Evolutionary conservation across 257 asterid genomes (phyloP), one percentile per base, ranked within the genome.

Genomic region (Fraxinus anomala): DNA sequence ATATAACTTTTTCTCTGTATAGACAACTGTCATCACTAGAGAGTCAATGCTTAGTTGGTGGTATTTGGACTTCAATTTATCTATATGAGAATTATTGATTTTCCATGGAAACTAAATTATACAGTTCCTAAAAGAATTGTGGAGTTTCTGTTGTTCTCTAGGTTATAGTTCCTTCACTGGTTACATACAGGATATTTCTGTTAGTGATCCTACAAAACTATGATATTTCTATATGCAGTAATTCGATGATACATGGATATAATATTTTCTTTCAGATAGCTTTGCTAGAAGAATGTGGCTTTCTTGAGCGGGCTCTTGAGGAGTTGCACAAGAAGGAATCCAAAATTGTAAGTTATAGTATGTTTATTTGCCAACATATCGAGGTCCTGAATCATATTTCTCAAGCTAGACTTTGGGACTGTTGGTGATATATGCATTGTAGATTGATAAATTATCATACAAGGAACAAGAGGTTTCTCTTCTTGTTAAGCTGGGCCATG

Each of bases 401-500:
- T 65, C 72, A 72, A 12, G 3, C 70, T 70, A 40, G 59, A 54
- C 75, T 40, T 37, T 69, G 16, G 10, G 59, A 80, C 51, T 40
- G 31, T 76, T 40, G 14, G 80, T 83, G 76, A 77, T 75, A 76
- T 73, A 76, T 82, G 75, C 78, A 28, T 34, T 80, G n/a, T 83
- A 96, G 99, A 94, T 88, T 85, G 98, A 96, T 84, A 92, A 87
- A 87, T 81, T 96, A 81, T 77, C 91, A 42, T 88, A 74, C 88
- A 96, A 93, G 89, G 99, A 96, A 80, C 99, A 90, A 75, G 97
- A 92, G 83, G 98, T 85, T 81, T 88, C 91, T 68, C 95, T 96
- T 79, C 94, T 92, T 75, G 91, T 85, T 85, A 93, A 93, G 91
- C 97, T 96, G 81, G 89, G 89, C 79, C 87, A 76, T 75, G 77